Evolutionary conservation across 345 rosid genomes (phyloP).

Genomic region (Pseudoturritis turrita): DNA sequence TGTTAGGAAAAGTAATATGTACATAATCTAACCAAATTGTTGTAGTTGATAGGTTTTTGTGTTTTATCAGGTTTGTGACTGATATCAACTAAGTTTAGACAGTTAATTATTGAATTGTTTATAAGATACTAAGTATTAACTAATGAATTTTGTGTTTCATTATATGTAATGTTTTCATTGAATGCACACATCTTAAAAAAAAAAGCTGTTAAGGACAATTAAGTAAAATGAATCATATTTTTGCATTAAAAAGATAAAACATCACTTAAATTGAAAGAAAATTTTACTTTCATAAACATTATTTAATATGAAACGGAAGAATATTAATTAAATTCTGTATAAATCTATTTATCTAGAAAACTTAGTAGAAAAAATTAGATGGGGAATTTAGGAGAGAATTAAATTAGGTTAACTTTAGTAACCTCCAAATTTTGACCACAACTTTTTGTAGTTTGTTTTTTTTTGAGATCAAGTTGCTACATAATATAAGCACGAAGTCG

Average conservation of each 20-base stretch:
- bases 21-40: not conserved
- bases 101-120: not conserved
- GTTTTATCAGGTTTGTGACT: not conserved
- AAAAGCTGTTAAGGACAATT: too few relatives aligned
- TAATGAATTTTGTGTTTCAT: too few relatives aligned
- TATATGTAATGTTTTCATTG: too few relatives aligned
- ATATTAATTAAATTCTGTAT: not conserved
- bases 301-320: not conserved
- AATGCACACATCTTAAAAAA: too few relatives aligned
- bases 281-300: not conserved
- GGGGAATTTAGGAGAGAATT: not conserved
- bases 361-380: not conserved
- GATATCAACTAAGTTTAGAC: not conserved
- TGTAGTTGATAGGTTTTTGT: not conserved
- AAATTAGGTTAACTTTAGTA: constrained; percentile 15
- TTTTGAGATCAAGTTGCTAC: constrained; percentile 6
- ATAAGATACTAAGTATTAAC: not conserved
- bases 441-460: not conserved
- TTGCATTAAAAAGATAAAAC: too few relatives aligned
- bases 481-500: constrained; percentile 1
- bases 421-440: constrained; percentile 10
- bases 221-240: too few relatives aligned
- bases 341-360: not conserved
- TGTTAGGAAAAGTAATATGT: not conserved
- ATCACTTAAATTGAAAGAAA: too few relatives aligned